These are phyloP conservation scores for Pseudomonodictys pantanalensis DNA, from an alignment of 495 filamentous ascomycete species.

Conservation along the genomic window DNA sequence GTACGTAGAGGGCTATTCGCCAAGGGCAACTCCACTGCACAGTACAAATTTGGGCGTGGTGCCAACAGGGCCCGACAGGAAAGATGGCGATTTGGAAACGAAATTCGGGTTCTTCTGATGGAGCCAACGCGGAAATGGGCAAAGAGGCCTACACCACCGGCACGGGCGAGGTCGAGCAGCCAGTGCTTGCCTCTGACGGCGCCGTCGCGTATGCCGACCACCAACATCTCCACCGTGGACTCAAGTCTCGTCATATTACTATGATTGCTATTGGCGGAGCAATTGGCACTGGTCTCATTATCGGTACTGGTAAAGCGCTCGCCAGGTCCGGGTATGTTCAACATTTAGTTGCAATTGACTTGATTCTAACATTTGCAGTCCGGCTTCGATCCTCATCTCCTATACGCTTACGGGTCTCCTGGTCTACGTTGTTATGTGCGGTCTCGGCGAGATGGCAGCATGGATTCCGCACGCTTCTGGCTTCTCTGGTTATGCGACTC, in stretches of 20 bases:
- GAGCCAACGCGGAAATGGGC: slow-evolving; percentile 15
- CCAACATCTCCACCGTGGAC: slow-evolving; percentile 53
- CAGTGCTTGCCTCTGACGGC: slow-evolving; percentile 12
- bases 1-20: slow-evolving; percentile 3
- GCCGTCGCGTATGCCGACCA: slow-evolving; percentile 21
- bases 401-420: slow-evolving; percentile 59
- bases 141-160: slow-evolving; percentile 16
- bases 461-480: slow-evolving; percentile 57
- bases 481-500: slow-evolving; percentile 59
- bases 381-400: slow-evolving; percentile 68
- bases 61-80: not conserved
- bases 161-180: not conserved
- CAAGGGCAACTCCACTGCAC: not conserved
- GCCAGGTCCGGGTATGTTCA: slow-evolving; percentile 53
- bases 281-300: slow-evolving; percentile 69
- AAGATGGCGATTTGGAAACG: slow-evolving; percentile 33
- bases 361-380: slow-evolving; percentile 38
- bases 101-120: slow-evolving; percentile 25
- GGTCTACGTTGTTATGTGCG: slow-evolving; percentile 60
- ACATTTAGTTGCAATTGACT: not conserved
- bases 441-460: slow-evolving; percentile 62
- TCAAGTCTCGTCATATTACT: slow-evolving; percentile 66
- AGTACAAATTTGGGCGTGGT: not conserved
- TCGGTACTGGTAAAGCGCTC: slow-evolving; percentile 61
- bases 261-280: slow-evolving; percentile 87